Evolutionary conservation across 2,329 filamentous ascomycete genomes (phyloP).

Genomic region (Juglanconis juglandina): DNA sequence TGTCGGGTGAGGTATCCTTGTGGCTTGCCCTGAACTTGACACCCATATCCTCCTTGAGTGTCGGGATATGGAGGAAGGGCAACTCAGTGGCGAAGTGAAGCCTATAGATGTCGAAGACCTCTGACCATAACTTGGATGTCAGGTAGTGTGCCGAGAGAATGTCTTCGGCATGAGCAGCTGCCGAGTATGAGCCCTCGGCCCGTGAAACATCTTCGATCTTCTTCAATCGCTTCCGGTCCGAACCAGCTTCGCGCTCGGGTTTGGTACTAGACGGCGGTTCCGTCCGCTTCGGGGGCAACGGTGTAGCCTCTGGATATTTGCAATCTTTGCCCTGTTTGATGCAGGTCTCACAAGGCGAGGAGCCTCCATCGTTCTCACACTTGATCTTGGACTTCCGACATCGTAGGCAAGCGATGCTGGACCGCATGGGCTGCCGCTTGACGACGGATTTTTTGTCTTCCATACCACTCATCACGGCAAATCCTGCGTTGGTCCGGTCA

Average conservation of each 20-base stretch:
- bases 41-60: slow-evolving; percentile 53
- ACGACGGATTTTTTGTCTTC: slow-evolving; percentile 43
- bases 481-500: slow-evolving; percentile 23
- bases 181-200: slow-evolving; percentile 34
- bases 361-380: slow-evolving; percentile 74
- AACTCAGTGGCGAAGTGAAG: slow-evolving; percentile 70
- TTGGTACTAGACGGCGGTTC: slow-evolving; percentile 32
- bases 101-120: slow-evolving; percentile 67
- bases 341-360: slow-evolving; percentile 71
- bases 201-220: slow-evolving; percentile 42
- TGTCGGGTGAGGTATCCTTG: slow-evolving; percentile 39
- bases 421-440: slow-evolving; percentile 60
- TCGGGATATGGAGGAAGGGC: slow-evolving; percentile 66
- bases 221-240: slow-evolving; percentile 48
- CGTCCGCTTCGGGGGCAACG: slow-evolving; percentile 34
- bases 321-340: slow-evolving; percentile 69
- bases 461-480: slow-evolving; percentile 30
- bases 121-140: slow-evolving; percentile 63
- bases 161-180: slow-evolving; percentile 47
- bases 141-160: slow-evolving; percentile 60
- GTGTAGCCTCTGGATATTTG: slow-evolving; percentile 58
- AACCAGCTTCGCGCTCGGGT: slow-evolving; percentile 39
- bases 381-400: slow-evolving; percentile 83
- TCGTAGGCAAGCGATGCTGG: slow-evolving; percentile 73
- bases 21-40: slow-evolving; percentile 36